phyloP scores from a whole-genome alignment of 768 basidiomycete species.

The Suillus placidus region DNA sequence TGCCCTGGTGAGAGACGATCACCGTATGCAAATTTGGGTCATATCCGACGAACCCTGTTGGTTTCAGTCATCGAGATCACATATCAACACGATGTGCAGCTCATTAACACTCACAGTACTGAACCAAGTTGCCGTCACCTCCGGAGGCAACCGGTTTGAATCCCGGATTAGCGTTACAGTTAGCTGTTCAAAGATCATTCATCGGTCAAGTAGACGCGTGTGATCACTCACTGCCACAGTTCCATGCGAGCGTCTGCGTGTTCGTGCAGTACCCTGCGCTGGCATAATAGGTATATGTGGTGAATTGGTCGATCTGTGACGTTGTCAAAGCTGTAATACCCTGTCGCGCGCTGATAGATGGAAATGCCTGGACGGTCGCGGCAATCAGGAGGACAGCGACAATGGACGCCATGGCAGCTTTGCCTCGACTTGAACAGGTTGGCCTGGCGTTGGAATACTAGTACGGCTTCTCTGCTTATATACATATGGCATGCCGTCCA shows the following conservation, averaged over 20 bases:
- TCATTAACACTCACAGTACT: constrained; percentile 41
- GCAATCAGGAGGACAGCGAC: constrained; percentile 20
- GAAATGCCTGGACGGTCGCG: constrained; percentile 19
- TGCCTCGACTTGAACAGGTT: constrained; percentile 3
- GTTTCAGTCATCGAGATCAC: background rate
- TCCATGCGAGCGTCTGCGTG: constrained; percentile 47
- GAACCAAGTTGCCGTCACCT: constrained; percentile 44
- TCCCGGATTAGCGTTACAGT: constrained; percentile 50
- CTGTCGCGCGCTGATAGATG: constrained; percentile 36
- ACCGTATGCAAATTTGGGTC: constrained; percentile 41
- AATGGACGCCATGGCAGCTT: constrained; percentile 20
- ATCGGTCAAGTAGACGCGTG: background rate
- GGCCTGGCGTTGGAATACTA: background rate
- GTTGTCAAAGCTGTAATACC: constrained; percentile 42
- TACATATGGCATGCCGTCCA: background rate
- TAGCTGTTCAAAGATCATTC: constrained; percentile 31
- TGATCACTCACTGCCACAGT: constrained; percentile 52
- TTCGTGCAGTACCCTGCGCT: constrained; percentile 53
- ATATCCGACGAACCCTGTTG: constrained; percentile 56
- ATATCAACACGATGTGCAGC: background rate
- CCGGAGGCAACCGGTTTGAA: constrained; percentile 53
- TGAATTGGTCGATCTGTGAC: constrained; percentile 45
- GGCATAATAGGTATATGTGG: constrained; percentile 53
- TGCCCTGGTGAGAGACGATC: constrained; percentile 43
- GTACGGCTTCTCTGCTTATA: background rate